Conservation (phyloP, 805 yeast species). For the Zygosaccharomyces lentus region DNA sequence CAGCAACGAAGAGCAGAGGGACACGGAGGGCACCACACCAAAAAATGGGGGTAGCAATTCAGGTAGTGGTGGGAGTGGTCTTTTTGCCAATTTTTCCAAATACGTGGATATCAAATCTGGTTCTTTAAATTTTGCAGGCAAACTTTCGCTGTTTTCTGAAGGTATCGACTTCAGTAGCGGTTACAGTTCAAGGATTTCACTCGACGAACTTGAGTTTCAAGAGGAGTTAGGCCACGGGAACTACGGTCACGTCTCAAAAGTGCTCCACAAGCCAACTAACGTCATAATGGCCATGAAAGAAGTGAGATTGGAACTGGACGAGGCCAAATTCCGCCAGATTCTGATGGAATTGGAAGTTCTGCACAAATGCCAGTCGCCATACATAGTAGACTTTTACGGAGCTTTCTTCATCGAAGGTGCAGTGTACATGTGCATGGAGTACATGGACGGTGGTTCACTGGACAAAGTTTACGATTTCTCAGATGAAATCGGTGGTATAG, state of each 20-base stretch:
- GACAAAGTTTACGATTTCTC: slow-evolving; percentile 70
- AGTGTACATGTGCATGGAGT: slow-evolving; percentile 96
- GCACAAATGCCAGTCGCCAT: slow-evolving; percentile 86
- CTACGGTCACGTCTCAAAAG: slow-evolving; percentile 93
- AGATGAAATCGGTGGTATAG: slow-evolving; percentile 51
- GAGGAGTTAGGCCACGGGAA: slow-evolving; percentile 94
- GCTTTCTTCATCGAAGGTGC: slow-evolving; percentile 98
- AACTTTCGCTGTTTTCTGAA: slow-evolving; percentile 83
- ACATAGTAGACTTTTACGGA: slow-evolving; percentile 93
- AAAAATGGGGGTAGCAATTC: slow-evolving; percentile 15
- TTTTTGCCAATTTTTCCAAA: slow-evolving; percentile 79
- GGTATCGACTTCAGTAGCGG: slow-evolving; percentile 92
- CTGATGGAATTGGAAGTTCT: slow-evolving; percentile 93
- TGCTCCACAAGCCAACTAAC: slow-evolving; percentile 86
- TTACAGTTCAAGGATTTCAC: slow-evolving; percentile 75
- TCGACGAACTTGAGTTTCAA: slow-evolving; percentile 75
- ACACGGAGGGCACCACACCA: slow-evolving; percentile 30
- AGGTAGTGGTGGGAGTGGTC: slow-evolving; percentile 40
- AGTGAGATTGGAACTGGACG: slow-evolving; percentile 88
- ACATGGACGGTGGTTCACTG: slow-evolving; percentile 93
- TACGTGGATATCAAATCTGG: slow-evolving; percentile 92
- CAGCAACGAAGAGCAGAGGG: slow-evolving; percentile 24
- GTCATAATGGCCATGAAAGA: slow-evolving; percentile 97
- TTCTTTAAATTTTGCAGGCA: slow-evolving; percentile 85
- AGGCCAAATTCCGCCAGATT: slow-evolving; percentile 88